A percentile compares a stretch with the other conserved stretches of the same genome.
phyloP scores from a whole-genome alignment of 1,139 yeast genomes.

The Pichiaceae sp. region DNA sequence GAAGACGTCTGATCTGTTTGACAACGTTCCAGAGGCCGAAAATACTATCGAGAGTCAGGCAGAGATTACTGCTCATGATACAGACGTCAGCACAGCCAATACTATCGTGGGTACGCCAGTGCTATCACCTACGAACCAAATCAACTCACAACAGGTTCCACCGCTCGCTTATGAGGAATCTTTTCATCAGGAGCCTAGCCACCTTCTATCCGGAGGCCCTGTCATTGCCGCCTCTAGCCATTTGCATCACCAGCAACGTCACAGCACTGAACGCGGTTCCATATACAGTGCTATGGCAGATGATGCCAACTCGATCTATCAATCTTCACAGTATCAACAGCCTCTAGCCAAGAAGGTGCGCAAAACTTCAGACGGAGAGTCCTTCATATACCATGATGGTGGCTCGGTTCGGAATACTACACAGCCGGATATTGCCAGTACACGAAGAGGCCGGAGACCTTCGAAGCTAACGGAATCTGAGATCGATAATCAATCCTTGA shows the following conservation, averaged over 20 bases:
- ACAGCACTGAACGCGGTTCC: neutral
- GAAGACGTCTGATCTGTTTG: slow-evolving; percentile 5
- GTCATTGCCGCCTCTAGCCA: neutral
- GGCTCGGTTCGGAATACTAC: slow-evolving; percentile 7
- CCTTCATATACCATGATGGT: slow-evolving; percentile 18
- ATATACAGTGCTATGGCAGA: slow-evolving; percentile 5
- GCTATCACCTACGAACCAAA: neutral
- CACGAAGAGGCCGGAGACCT: neutral
- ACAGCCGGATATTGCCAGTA: neutral
- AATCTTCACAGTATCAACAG: slow-evolving; percentile 11
- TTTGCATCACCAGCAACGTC: neutral
- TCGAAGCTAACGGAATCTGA: neutral
- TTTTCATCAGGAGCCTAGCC: neutral
- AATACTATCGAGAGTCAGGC: neutral
- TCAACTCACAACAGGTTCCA: neutral
- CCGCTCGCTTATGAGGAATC: too few species aligned
- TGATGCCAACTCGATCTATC: slow-evolving; percentile 10
- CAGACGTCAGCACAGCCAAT: neutral
- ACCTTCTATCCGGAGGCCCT: neutral
- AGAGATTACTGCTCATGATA: neutral
- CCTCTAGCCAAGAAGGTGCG: slow-evolving; percentile 8
- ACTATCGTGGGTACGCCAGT: neutral
- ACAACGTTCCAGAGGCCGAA: neutral
- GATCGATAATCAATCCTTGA: neutral
- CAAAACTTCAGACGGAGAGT: slow-evolving; percentile 14